Percentiles rank a stretch among this genome's conserved stretches.
Conservation (phyloP, 441 rosid genomes). For the Pelargonium australe region DNA sequence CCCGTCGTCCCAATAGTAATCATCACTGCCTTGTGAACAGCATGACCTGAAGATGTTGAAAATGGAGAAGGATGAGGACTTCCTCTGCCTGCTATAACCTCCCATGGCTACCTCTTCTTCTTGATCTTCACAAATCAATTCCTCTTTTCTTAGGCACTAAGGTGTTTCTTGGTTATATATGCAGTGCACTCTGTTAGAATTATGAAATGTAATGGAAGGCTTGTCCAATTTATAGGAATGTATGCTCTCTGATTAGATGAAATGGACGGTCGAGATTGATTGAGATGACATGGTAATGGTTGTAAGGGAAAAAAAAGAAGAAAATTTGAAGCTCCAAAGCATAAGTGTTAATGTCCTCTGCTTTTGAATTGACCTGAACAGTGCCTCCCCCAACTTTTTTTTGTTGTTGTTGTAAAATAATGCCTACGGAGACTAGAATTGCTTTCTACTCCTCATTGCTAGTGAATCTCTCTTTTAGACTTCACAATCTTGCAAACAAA, state of each 20-base stretch:
- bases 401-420: neutral
- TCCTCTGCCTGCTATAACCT: slow-evolving; percentile 37
- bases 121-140: too few species aligned
- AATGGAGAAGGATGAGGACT: slow-evolving; percentile 41
- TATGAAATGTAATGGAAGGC: slow-evolving; percentile 3
- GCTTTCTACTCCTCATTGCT: neutral
- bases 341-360: slow-evolving; percentile 32
- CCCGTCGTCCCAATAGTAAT: slow-evolving; percentile 43
- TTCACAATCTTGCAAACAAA: neutral
- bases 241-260: slow-evolving; percentile 11
- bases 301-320: neutral
- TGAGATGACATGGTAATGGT: slow-evolving; percentile 18
- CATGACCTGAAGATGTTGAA: slow-evolving; percentile 49
- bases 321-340: slow-evolving; percentile 20
- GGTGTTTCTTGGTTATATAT: neutral
- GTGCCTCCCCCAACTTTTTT: neutral
- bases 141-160: neutral
- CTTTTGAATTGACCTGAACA: slow-evolving; percentile 27
- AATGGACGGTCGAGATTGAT: slow-evolving; percentile 30
- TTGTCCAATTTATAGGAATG: slow-evolving; percentile 24
- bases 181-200: neutral
- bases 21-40: slow-evolving; percentile 43
- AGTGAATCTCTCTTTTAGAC: neutral
- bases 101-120: slow-evolving; percentile 27
- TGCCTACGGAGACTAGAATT: slow-evolving; percentile 12